Evolutionary conservation across 805 yeast genomes (phyloP).

Genomic region (Komagataella pastoris): DNA sequence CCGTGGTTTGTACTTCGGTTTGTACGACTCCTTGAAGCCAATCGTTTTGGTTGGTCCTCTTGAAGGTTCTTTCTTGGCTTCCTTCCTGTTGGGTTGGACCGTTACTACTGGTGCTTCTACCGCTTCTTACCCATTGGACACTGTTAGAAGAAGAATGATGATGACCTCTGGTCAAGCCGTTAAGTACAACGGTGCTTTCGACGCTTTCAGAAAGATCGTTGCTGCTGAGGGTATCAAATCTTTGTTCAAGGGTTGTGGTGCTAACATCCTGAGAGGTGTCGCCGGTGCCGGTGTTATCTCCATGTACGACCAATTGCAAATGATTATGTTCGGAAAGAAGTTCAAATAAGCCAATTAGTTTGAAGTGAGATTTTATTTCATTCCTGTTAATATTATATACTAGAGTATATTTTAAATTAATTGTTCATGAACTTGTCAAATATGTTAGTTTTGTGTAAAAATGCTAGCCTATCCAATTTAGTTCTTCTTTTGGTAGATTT

Average conservation of each 20-base stretch:
- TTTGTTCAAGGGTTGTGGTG: conserved; percentile 98
- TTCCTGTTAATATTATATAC: neutral
- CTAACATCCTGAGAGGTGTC: conserved; percentile 99
- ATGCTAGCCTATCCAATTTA: neutral
- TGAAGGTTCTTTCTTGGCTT: conserved; percentile 89
- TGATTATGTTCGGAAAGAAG: conserved; percentile 92
- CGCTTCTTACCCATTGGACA: conserved; percentile 97
- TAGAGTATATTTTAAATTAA: neutral
- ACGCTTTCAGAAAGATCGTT: conserved; percentile 82
- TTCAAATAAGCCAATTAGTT: conserved; percentile 40
- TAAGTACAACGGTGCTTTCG: conserved; percentile 90
- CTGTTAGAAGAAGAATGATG: conserved; percentile 99
- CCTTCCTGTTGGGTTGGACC: conserved; percentile 94
- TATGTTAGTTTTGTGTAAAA: neutral
- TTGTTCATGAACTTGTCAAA: neutral
- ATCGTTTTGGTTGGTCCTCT: conserved; percentile 87
- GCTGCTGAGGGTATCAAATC: conserved; percentile 92
- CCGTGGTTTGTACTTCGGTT: conserved; percentile 99
- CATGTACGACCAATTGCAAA: conserved; percentile 92
- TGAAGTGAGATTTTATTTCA: neutral
- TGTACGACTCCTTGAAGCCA: conserved; percentile 94
- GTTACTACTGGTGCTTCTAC: conserved; percentile 98
- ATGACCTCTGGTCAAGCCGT: conserved; percentile 99
- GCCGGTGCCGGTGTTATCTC: conserved; percentile 99
- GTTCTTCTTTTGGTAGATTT: neutral